Percentiles rank a stretch among this genome's conserved stretches.
These are phyloP conservation scores for Epichloe gansuensis DNA, from an alignment of 2,329 filamentous ascomycete genomes.

Conservation along the genomic window DNA sequence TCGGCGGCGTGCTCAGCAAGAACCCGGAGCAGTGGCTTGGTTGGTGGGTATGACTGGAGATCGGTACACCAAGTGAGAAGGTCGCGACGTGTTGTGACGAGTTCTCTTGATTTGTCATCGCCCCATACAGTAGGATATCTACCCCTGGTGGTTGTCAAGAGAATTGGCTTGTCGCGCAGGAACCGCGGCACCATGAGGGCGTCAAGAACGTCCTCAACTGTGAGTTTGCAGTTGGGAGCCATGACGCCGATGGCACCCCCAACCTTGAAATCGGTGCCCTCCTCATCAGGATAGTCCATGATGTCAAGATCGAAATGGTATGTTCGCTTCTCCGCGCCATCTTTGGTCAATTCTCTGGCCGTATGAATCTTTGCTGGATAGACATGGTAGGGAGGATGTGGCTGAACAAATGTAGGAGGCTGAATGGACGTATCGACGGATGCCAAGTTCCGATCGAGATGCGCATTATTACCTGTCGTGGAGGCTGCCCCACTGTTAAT, in stretches of 20 bases:
- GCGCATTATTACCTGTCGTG: conserved; percentile 11
- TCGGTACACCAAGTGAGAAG: conserved; percentile 94
- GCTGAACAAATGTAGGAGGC: conserved; percentile 82
- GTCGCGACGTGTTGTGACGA: conserved; percentile 83
- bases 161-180: conserved; percentile 70
- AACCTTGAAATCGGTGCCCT: conserved; percentile 83
- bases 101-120: conserved; percentile 68
- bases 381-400: conserved; percentile 85
- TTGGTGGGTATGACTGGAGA: conserved; percentile 83
- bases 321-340: conserved; percentile 88
- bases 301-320: conserved; percentile 97
- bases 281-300: conserved; percentile 82
- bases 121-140: conserved; percentile 98
- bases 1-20: conserved; percentile 75
- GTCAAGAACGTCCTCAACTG: conserved; percentile 77
- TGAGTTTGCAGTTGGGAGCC: conserved; percentile 64
- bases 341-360: conserved; percentile 73
- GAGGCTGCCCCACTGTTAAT: conserved; percentile 17
- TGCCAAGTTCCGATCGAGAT: conserved; percentile 11
- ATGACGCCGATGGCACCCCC: conserved; percentile 90
- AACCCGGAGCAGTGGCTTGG: conserved; percentile 72
- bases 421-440: conserved; percentile 48
- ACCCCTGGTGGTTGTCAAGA: conserved; percentile 65
- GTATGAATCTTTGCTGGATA: conserved; percentile 80
- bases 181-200: conserved; percentile 68